Base-by-base conservation (phyloP, 2,329 filamentous ascomycete species). In the Neocatenulostroma microsporum region DNA sequence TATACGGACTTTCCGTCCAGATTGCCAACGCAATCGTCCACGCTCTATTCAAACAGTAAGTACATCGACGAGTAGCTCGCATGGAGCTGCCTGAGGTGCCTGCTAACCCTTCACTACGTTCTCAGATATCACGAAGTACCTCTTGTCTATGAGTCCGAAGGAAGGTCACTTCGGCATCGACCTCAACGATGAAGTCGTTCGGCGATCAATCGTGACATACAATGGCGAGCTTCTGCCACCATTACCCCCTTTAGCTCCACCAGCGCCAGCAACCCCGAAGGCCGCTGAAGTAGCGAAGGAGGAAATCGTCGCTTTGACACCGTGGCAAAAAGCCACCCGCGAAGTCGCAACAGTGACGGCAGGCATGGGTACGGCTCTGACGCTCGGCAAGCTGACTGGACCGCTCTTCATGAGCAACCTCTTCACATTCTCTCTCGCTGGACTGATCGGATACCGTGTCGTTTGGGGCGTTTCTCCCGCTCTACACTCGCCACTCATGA, bases 31-130 rank as follows among this genome's bases (percentile, higher is more conserved):
- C 87, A 94, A 59, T 85, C 86, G 0, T 93, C 86, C 0, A 93
- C 84, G 0, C 66, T 94, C 14, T 94, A 94, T 62, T n/a, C n/a
- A n/a, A n/a, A n/a, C n/a, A 91, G 84, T 2, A 94, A 94, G 71
- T 94, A n/a, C n/a, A n/a, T n/a, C n/a, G n/a, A 19, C 23, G n/a
- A 15, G 21, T 13, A 5, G n/a, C 21, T 15, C 10, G 17, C 12
- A 12, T 17, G n/a, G 19, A 20, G 12, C 17, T n/a, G n/a, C 20
- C 5, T 11, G 3, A 14, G 9, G 15, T 13, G 12, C 9, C 12
- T 6, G 14, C 31, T 34, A 11, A 34, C 21, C 15, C 9, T 4
- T 24, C n/a, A n/a, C n/a, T n/a, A n/a, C n/a, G n/a, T n/a, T n/a
- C n/a, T n/a, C n/a, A n/a, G n/a, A 5, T 8, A 12, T 5, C 51